Base-by-base conservation (phyloP, 1,284 basidiomycete species). In the Cystobasidiaceae sp. region DNA sequence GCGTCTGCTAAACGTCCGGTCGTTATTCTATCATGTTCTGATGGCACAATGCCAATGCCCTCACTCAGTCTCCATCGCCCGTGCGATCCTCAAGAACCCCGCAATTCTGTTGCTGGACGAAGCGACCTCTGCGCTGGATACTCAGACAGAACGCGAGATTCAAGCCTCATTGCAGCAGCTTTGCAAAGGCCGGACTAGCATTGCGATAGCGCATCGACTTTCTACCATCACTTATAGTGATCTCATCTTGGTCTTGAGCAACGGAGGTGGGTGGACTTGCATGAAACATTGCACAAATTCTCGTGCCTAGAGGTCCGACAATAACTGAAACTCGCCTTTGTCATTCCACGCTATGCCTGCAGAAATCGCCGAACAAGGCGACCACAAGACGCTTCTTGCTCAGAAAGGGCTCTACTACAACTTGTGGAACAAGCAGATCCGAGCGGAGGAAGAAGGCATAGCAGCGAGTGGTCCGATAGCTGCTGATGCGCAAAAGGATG, bases 21-120 rank as follows among this genome's bases (percentile, higher is more conserved):
- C 85, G 85, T 70, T 84, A 84, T 27, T 84, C 86, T n/a, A 91
- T 78, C 89, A 89, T 78, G 90, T 92, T 30, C 74, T n/a, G n/a
- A n/a, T n/a, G n/a, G n/a, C n/a, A n/a, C n/a, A n/a, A n/a, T n/a
- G n/a, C n/a, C n/a, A n/a, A n/a, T n/a, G n/a, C n/a, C n/a, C n/a
- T n/a, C n/a, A n/a, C n/a, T 82, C 88, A 3, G 88, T 92, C 11
- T 87, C 91, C 11, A 86, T 96, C 72, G 90, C 92, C 0, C 81
- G 90, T 54, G 91, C 90, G 2, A 80, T 94, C 51, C 78, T 90
- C 61, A 93, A 93, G 78, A 88, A 88, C 73, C 88, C 92, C 17
- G 88, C 89, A 5, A 85, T 93, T 61, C 76, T 93, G 43, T 80
- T 93, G 15, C 75, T 93, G 52, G 74, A 75, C 54, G 74, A 75